Conservation (phyloP, 768 basidiomycete genomes). For the Tubosaeta sp. region DNA sequence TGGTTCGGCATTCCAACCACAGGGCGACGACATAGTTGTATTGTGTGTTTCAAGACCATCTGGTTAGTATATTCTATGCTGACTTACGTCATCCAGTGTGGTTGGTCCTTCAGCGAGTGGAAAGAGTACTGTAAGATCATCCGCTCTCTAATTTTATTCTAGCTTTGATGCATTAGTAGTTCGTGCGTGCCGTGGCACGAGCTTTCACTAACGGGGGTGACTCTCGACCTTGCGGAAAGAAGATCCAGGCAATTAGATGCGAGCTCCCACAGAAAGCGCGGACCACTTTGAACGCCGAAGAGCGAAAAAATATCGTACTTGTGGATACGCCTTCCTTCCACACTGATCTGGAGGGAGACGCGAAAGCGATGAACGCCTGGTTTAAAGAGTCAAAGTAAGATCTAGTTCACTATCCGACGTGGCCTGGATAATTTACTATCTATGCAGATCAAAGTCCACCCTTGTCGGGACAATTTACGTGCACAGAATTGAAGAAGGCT, state of each 20-base stretch:
- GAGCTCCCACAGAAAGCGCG: background rate
- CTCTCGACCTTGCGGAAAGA: background rate
- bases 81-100: slow-evolving; percentile 7
- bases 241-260: slow-evolving; percentile 13
- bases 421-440: background rate
- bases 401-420: background rate
- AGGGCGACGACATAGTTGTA: slow-evolving; percentile 14
- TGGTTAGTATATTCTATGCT: background rate
- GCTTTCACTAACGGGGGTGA: too few relatives aligned
- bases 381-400: slow-evolving; percentile 3
- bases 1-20: background rate
- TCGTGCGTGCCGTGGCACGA: slow-evolving; percentile 8
- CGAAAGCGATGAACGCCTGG: slow-evolving; percentile 3
- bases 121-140: slow-evolving; percentile 16
- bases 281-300: background rate
- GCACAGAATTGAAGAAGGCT: slow-evolving; percentile 8
- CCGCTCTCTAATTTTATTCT: background rate
- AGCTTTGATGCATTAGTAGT: slow-evolving; percentile 2
- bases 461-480: slow-evolving; percentile 13
- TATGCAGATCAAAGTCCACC: slow-evolving; percentile 9
- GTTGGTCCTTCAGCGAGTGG: slow-evolving; percentile 18
- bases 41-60: slow-evolving; percentile 8
- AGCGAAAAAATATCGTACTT: slow-evolving; percentile 12
- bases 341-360: background rate
- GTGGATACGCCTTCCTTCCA: slow-evolving; percentile 22